Evolutionary conservation across 148 eudicot genomes (phyloP).

Genomic region (Nyssa sinensis): DNA sequence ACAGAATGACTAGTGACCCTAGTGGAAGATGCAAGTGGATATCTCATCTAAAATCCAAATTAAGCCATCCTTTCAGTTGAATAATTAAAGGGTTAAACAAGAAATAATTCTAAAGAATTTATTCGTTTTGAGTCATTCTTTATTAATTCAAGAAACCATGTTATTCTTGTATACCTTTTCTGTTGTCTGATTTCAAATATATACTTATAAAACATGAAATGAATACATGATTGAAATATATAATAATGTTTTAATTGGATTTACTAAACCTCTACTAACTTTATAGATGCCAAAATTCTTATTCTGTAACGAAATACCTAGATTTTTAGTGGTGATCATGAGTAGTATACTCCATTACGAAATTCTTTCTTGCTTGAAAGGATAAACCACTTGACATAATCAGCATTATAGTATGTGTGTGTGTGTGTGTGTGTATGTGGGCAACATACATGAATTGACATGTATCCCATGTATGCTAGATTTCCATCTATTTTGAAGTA

Average conservation of each 20-base stretch:
- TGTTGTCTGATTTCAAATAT: neutral
- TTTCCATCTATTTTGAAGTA: no score
- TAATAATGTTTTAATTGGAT: neutral
- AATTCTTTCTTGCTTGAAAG: neutral
- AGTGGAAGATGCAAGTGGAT: neutral
- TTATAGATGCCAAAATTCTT: neutral
- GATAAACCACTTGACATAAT: neutral
- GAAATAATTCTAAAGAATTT: neutral
- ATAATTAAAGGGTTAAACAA: neutral
- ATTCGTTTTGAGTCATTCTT: neutral
- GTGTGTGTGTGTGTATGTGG: neutral
- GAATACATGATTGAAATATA: neutral
- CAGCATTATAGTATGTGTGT: neutral
- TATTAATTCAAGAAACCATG: neutral
- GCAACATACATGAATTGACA: neutral
- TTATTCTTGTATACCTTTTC: neutral
- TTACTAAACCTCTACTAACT: neutral
- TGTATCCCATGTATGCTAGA: neutral
- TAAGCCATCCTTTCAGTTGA: neutral
- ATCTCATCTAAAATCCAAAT: neutral
- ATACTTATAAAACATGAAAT: neutral
- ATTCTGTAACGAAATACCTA: neutral
- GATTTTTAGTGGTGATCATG: neutral
- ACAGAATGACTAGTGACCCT: neutral
- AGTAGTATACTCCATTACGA: neutral